Base-by-base conservation (phyloP, 371 early-diverging fungal species). In the Mucor circinelloides region DNA sequence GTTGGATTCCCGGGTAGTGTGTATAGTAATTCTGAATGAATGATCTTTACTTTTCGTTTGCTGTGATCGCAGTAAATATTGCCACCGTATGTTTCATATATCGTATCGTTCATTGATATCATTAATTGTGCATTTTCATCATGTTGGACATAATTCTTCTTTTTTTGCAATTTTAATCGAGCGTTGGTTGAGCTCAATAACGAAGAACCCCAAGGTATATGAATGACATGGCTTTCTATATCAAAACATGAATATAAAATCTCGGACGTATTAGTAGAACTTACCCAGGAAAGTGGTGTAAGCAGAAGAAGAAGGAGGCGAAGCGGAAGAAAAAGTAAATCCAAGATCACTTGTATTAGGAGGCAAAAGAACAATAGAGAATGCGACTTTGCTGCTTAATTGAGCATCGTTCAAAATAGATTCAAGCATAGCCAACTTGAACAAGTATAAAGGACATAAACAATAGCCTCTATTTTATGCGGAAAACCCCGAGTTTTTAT, bases 201-300 rank as follows among this genome's bases (percentile, higher is more conserved):
- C 21, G 67, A 69, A 17, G 64, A 64, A 30, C 59, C 32, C 15
- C 36, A 57, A 23, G 59, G 8, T 2, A 66, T 23, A 30, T 70
- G 64, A 68, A 77, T 64, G 52, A 77, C 67, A 69, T 76, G 70
- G 31, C 48, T 71, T 32, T 71, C 77, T 76, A 54, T 23, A 58
- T 46, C 19, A 40, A 17, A 28, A 23, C 23, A 25, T 54, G 27
- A 27, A 52, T 25, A 28, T 2, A 28, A 19, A 17, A 13, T 25
- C 17, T 54, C 30, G 30, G 30, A 13, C 15, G 4, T 28, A 15
- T 25, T 52, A 73, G 72, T 75, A 77, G 19, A 76, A 59, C 60
- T 70, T 70, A 25, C 77, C 75, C 27, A 52, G 27, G 4, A 25
- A 52, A 27, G 25, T 23, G 4, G 23, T 50, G 9, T 50, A 8